Base-by-base conservation (phyloP, 2,329 filamentous ascomycete species). In the Fusarium papillatum region DNA sequence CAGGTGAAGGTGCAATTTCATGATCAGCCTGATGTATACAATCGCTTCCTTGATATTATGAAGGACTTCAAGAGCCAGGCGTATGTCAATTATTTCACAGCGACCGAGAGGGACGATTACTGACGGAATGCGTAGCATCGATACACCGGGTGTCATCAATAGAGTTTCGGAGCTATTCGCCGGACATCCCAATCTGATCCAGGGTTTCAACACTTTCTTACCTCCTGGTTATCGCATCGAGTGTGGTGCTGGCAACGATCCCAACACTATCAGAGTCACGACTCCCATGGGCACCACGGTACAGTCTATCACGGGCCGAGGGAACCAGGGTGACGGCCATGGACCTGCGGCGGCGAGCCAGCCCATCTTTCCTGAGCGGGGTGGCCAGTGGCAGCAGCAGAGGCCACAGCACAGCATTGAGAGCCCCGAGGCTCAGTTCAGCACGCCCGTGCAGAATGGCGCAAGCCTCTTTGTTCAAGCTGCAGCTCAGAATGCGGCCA, bases 51-150 rank as follows among this genome's bases (percentile, higher is more conserved):
- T 57, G 97, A 99, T 79, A 99, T 99, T 61, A 99, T 99, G 97
- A 99, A 99, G 82, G 97, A 99, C 80, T 99, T 99, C 84, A 99
- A 99, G 86, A 98, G 95, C 80, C 96, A 98, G 86, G 95, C 96
- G 91, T 96, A 88, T 86, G 94, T 90, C 67, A 26, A 22, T 59
- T 48, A 31, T 5, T 34, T 16, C 22, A n/a, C 13, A 11, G 53
- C 34, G 66, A 55, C 17, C 31, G 17, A 50, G 24, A 13, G 22
- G 19, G 11, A 29, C 14, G 11, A 13, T 48, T 69, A 70, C 80
- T 86, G 74, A 87, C 75, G 13, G 10, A 34, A 63, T 69, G 31
- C 31, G 31, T 70, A 93, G 94, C 5, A 99, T 99, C 80, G 97
- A 99, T 82, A 99, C 97, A 0, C 97, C 97, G 0, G 97, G 97